Conservation (phyloP, 2,329 filamentous ascomycete genomes). For the Metarhizium anisopliae region DNA sequence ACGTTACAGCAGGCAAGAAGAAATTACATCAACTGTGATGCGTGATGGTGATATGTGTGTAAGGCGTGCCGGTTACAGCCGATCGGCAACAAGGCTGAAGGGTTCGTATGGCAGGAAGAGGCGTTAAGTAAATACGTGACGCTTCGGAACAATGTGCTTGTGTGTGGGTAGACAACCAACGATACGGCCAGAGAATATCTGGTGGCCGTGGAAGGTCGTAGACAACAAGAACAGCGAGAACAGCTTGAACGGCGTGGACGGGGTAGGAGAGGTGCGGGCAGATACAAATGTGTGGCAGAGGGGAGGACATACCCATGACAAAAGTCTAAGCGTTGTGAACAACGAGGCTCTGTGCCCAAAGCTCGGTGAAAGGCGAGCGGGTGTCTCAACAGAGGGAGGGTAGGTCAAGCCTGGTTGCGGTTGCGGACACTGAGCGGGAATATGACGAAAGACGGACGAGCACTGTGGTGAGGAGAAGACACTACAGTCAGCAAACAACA, state of each 20-base stretch:
- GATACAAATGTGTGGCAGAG: constrained; percentile 6
- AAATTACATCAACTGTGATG: constrained; percentile 1
- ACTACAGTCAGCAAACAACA: constrained; percentile 20
- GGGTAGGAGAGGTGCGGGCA: constrained; percentile 3
- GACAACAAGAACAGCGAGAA: background rate
- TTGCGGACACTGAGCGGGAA: constrained; percentile 14
- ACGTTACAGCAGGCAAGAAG: background rate
- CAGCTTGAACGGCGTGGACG: background rate
- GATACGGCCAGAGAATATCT: background rate
- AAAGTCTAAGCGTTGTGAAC: constrained; percentile 12
- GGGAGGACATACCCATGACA: constrained; percentile 13
- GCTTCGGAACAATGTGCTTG: background rate
- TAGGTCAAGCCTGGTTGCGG: constrained; percentile 12
- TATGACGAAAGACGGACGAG: constrained; percentile 10
- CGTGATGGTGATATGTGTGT: background rate
- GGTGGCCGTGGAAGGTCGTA: background rate
- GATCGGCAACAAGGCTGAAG: background rate
- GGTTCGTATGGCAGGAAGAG: background rate
- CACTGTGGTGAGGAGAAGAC: constrained; percentile 16
- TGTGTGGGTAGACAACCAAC: background rate
- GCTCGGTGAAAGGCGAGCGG: constrained; percentile 11
- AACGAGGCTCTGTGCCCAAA: constrained; percentile 12
- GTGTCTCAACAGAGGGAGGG: constrained; percentile 19
- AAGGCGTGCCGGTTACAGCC: background rate
- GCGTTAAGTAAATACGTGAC: background rate